Base-by-base conservation (phyloP, 2,329 filamentous ascomycete genomes). In the Ustulina deusta region DNA sequence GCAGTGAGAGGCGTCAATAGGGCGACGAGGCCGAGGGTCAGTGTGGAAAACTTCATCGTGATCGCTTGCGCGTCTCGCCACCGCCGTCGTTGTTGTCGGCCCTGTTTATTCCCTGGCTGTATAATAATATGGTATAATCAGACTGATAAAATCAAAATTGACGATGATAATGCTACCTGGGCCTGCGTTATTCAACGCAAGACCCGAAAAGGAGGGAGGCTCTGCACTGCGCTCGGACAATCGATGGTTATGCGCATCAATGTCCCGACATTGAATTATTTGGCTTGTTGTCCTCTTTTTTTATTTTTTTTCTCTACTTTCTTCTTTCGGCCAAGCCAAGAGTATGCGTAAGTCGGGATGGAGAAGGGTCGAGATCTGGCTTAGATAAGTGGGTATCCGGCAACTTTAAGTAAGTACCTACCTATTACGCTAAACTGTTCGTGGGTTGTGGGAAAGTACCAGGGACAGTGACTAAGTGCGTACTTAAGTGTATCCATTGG, bases 31-130 rank as follows among this genome's bases (percentile, higher is more conserved):
- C 92, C 85, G 73, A 95, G 76, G 61, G 91, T 86, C 74, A 92
- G 82, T 73, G 90, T 82, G 66, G 88, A 84, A 74, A 89, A 82
- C 86, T 87, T 94, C 93, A 97, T 97, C 74, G 82, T 89, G 76
- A 34, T 81, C 82, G 44, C 42, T 42, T 25, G 51, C 32, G 46
- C 56, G 29, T 34, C n/a, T n/a, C 22, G 46, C 15, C 34, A 13
- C n/a, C 20, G 58, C 36, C 32, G 56, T 55, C 11, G 40, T n/a
- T 38, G 36, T 65, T 13, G 15, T 32, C 25, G 25, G 4, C 13
- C 29, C 15, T 51, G n/a, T 17, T 25, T n/a, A 11, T 20, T 34
- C 17, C 10, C 15, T n/a, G n/a, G 49, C 10, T 22, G 9, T 11
- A 27, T n/a, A 13, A 11, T n/a, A 10, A 32, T 11, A 10, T n/a